phyloP scores from a whole-genome alignment of 2,329 filamentous ascomycete species.

The Pseudogymnoascus sp. region DNA sequence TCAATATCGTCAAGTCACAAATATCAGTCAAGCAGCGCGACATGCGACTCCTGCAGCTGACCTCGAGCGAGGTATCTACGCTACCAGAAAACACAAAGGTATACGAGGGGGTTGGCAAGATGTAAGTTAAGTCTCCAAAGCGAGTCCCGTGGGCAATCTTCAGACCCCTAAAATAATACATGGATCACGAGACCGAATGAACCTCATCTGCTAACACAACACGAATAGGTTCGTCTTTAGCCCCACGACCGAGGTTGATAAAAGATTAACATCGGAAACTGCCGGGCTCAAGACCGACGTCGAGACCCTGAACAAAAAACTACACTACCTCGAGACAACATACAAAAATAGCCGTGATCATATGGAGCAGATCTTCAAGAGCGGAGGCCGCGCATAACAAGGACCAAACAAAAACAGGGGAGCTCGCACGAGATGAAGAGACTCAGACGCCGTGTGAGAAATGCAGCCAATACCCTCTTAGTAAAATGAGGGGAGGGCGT shows the following conservation, averaged over 20 bases:
- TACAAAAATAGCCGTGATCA: conserved; percentile 90
- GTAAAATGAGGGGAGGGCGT: background rate
- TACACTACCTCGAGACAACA: conserved; percentile 90
- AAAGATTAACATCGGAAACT: conserved; percentile 68
- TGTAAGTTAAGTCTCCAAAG: conserved; percentile 50
- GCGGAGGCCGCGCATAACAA: conserved; percentile 29
- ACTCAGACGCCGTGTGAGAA: background rate
- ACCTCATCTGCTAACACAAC: background rate
- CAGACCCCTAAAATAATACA: background rate
- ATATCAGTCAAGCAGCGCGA: conserved; percentile 81
- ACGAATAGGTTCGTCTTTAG: conserved; percentile 73
- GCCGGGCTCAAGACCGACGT: conserved; percentile 71
- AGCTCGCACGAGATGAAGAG: background rate
- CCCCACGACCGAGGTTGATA: conserved; percentile 63
- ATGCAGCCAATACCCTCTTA: conserved; percentile 1
- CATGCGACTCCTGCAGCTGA: conserved; percentile 80
- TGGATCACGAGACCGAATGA: conserved; percentile 4
- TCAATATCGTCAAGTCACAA: conserved; percentile 76
- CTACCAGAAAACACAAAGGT: conserved; percentile 70
- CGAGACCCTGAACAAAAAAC: conserved; percentile 73
- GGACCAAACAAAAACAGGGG: background rate
- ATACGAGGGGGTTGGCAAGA: conserved; percentile 95
- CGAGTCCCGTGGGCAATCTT: background rate
- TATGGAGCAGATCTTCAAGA: conserved; percentile 77
- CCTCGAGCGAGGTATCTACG: conserved; percentile 70